Evolutionary conservation across 352 stramenopile genomes (phyloP), one percentile per base, ranked within the genome.

Genomic region (Thraustochytrium striatum): DNA sequence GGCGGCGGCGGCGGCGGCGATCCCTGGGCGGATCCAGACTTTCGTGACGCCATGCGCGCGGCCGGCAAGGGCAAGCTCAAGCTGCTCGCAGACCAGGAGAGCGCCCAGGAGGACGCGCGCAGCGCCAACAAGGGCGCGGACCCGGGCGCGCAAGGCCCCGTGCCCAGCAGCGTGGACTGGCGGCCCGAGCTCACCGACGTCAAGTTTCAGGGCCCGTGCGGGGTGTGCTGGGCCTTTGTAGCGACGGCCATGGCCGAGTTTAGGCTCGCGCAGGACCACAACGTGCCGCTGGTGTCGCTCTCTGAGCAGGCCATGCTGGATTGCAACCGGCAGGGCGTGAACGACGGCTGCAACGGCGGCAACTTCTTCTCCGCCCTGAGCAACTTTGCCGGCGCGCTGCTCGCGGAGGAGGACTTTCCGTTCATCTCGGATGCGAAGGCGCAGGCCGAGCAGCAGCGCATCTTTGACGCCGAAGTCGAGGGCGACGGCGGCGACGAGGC

Each of bases 161-260:
- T 55, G 47, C 47, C 47, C 16, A 25, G 25, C 47, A 25, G 16
- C 7, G 52, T 75, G 21, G 65, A 75, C 65, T 75, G 65, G 65
- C 44, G 65, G 44, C 30, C 43, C 65, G 11, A 61, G 32, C 58
- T 75, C n/a, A 68, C 65, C 28, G 65, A 75, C 25, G 65, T 75
- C 19, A 75, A 75, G 39, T 75, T 41, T 25, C 65, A 75, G 52
- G 65, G 65, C 33, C 39, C 44, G 19, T 75, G 65, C 39, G 65
- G 65, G 41, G 50, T 38, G 65, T 75, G 65, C 52, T 75, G 65
- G 65, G 65, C 65, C 5, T 75, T 75, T 32, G 65, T 75, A 32
- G 50, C 65, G 52, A 75, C 65, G 25, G 65, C 32, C 13, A 21
- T 75, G 9, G 52, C 61, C 8, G 65, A 75, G 32, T 16, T 38